Conservation (phyloP, 2,329 filamentous ascomycete species). For the Volutella citrinella region DNA sequence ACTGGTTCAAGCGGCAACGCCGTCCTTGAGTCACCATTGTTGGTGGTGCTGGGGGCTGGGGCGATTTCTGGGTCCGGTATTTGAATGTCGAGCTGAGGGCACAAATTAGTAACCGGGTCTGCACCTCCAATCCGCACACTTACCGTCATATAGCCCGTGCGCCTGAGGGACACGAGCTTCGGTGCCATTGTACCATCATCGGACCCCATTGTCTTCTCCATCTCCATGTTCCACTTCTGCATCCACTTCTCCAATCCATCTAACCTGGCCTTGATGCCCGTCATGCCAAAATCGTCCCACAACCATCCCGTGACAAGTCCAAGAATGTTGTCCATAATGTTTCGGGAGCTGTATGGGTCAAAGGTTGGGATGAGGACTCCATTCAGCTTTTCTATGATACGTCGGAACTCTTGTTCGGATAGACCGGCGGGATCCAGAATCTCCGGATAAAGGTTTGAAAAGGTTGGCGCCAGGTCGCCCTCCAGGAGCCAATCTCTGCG, state of each 20-base stretch:
- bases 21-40: conserved; percentile 35
- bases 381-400: conserved; percentile 79
- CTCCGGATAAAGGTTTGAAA: conserved; percentile 93
- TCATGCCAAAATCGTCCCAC: conserved; percentile 86
- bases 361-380: conserved; percentile 73
- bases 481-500: conserved; percentile 86
- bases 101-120: too few relatives aligned
- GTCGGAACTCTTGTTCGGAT: conserved; percentile 81
- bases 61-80: conserved; percentile 75
- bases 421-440: conserved; percentile 84
- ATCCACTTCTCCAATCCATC: conserved; percentile 75
- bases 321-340: conserved; percentile 75
- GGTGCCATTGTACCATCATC: conserved; percentile 56
- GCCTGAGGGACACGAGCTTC: conserved; percentile 72
- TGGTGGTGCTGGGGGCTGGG: conserved; percentile 43
- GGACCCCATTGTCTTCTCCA: conserved; percentile 53
- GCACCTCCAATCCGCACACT: too few relatives aligned
- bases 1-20: conserved; percentile 32
- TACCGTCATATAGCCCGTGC: conserved; percentile 85
- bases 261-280: conserved; percentile 70
- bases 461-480: conserved; percentile 88
- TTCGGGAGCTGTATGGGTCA: conserved; percentile 71
- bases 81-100: conserved; percentile 71
- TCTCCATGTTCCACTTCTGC: conserved; percentile 78
- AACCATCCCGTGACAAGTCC: conserved; percentile 87